These are phyloP conservation scores for Macrolepiota albuminosa DNA, from an alignment of 768 basidiomycete genomes.

Conservation along the genomic window DNA sequence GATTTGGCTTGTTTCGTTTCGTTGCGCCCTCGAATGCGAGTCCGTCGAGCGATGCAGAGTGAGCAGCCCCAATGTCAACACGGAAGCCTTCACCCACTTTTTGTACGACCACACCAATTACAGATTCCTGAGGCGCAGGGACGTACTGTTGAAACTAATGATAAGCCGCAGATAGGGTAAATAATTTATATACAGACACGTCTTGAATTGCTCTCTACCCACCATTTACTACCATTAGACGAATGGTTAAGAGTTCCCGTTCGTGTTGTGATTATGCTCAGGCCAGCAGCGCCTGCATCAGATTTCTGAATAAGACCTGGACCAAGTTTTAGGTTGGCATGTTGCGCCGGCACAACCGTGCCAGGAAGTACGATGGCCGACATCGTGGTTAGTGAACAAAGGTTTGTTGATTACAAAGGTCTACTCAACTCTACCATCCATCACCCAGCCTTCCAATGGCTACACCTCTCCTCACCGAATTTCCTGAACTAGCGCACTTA, in stretches of 20 bases:
- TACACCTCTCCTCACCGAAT: constrained; percentile 51
- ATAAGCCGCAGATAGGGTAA: constrained; percentile 2
- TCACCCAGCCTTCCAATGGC: constrained; percentile 28
- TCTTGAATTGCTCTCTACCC: constrained; percentile 83
- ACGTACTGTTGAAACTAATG: constrained; percentile 58
- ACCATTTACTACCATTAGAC: constrained; percentile 72
- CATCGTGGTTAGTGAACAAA: constrained; percentile 24
- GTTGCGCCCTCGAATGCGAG: constrained; percentile 96
- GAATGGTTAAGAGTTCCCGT: constrained; percentile 69
- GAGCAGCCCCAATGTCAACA: constrained; percentile 90
- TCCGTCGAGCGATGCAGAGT: constrained; percentile 79
- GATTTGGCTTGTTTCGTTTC: constrained; percentile 89
- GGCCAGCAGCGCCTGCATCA: constrained; percentile 24
- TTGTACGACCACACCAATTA: constrained; percentile 78
- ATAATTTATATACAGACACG: constrained; percentile 53
- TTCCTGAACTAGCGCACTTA: constrained; percentile 67
- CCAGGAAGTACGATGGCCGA: constrained; percentile 78
- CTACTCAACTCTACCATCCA: neutral
- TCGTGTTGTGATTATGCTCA: constrained; percentile 52
- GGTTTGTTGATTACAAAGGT: neutral
- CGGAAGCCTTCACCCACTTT: constrained; percentile 87
- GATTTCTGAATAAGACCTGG: constrained; percentile 67
- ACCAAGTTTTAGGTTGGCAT: constrained; percentile 80
- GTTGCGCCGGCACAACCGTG: constrained; percentile 67
- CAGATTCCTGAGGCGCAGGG: constrained; percentile 84